Base-by-base conservation (phyloP, 352 stramenopile species). In the Saprolegnia diclina region DNA sequence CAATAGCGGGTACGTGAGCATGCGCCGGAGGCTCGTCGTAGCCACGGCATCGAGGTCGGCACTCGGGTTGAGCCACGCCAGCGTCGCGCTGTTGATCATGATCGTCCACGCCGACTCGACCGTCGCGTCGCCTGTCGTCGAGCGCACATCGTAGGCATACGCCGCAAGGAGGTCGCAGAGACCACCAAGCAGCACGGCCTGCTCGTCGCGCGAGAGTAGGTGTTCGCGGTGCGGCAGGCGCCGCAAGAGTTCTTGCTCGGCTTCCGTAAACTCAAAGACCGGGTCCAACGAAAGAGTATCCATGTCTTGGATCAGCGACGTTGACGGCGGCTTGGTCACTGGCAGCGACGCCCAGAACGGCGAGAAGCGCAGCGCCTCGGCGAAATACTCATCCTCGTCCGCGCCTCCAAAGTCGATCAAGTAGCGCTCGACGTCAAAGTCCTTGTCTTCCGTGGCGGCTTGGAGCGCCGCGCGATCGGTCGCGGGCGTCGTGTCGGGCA, bases 51-150 rank as follows among this genome's bases (percentile, higher is more conserved):
- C 68, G 21, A 93, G 65, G 54, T 96, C 79, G 1, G 66, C 69
- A 22, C 71, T 82, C 44, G 80, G 77, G 75, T 99, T 93, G 40
- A 99, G 76, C 93, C 96, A 99, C 56, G 86, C 91, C 6, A 99
- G 72, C 6, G 91, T 95, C 26, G 93, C 81, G 62, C 92, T 98
- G 24, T 99, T 73, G 72, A 94, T 98, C 50, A 92, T 95, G 11
- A 98, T 88, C 16, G 96, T 99, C 96, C 96, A 99, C 14, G 94
- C 90, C 7, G 95, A 98, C 79, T 99, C 97, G 6, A 98, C 87
- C 10, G 84, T 96, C 56, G 90, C 87, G 71, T 99, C 97, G 40
- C 95, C 96, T 64, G 97, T 85, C 1, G 92, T 98, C 14, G 89
- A 96, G 35, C 98, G 76, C 54, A 98, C 84, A 65, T 99, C 97